phyloP scores from a whole-genome alignment of 2,329 filamentous ascomycete genomes.

The Aspergillus ochraceus region DNA sequence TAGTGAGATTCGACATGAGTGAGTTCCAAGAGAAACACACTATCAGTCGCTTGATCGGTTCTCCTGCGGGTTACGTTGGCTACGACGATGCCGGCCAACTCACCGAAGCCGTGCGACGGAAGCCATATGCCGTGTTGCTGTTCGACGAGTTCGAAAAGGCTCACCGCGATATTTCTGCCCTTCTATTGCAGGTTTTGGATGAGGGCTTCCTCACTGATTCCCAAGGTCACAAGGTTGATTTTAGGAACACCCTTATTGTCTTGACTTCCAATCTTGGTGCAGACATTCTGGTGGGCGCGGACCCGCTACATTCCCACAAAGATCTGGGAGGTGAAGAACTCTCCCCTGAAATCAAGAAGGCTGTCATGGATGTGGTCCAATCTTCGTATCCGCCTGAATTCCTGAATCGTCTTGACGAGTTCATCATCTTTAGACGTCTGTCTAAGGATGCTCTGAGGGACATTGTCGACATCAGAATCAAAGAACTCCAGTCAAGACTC shows the following conservation, averaged over 20 bases:
- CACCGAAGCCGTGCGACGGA: conserved; percentile 90
- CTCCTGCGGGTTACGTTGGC: conserved; percentile 90
- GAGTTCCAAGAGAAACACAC: conserved; percentile 98
- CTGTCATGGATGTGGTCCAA: conserved; percentile 86
- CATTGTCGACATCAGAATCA: conserved; percentile 89
- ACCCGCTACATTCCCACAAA: conserved; percentile 64
- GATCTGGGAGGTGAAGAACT: conserved; percentile 68
- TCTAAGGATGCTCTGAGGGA: conserved; percentile 76
- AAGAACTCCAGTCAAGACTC: conserved; percentile 78
- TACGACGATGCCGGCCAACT: conserved; percentile 97
- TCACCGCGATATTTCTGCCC: conserved; percentile 87
- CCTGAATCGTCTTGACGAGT: conserved; percentile 93
- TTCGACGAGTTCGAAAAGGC: conserved; percentile 99
- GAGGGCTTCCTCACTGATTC: conserved; percentile 95
- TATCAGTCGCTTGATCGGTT: conserved; percentile 86
- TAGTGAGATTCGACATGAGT: conserved; percentile 95
- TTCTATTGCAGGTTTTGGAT: conserved; percentile 91
- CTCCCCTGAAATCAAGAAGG: conserved; percentile 68
- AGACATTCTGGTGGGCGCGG: conserved; percentile 78
- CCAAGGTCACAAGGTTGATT: conserved; percentile 95
- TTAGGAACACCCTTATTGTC: conserved; percentile 94
- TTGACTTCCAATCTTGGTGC: conserved; percentile 94
- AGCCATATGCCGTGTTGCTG: conserved; percentile 90
- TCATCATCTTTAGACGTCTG: conserved; percentile 91
- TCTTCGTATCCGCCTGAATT: conserved; percentile 82